Evolutionary conservation across 345 rosid genomes (phyloP), one percentile per base, ranked within the genome.

Genomic region (Gossypium longicalyx): DNA sequence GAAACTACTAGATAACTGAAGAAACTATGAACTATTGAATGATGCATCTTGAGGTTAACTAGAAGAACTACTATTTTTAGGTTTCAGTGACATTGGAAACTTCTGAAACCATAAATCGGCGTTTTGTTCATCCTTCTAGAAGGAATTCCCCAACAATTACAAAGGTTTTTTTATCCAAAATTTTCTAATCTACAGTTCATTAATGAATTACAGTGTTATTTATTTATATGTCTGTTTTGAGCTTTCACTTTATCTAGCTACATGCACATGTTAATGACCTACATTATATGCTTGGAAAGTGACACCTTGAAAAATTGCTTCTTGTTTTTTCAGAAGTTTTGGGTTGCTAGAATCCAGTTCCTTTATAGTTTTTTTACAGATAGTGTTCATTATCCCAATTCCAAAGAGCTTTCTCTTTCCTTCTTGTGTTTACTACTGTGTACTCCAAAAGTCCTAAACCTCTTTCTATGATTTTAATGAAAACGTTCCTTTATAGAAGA

Each of bases 1-100:
- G 45, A 38, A 60, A 16, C 72, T 49, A 71, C 34, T 34, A 9
- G 38, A 52, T 3, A 8, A 34, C 20, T 49, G 58, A 48, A 59
- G 20, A 34, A 48, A 68, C 52, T 62, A 48, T 61, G 7, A 74
- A 10, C 5, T 79, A 20, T 60, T 66, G 53, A 45, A n/a, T 63
- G 48, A 12, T 72, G 71, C 49, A 48, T 74, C 80, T 44, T 76
- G 57, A 79, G 68, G 20, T 63, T 80, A 16, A 83, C 71, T n/a
- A 2, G 76, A 63, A 52, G 56, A 49, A 70, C 66, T 79, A 58
- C 51, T 60, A 41, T 58, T 60, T 78, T 82, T 79, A 93, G 98
- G 88, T 95, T 73, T 87, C 88, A 54, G 84, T 93, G 80, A 89
- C 92, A 4, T 76, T 95, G 80, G 98, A 95, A 84, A 93, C 91